phyloP scores from a whole-genome alignment of 192 early-diverging fungal genomes.

The Rhizophlyctis rosea region DNA sequence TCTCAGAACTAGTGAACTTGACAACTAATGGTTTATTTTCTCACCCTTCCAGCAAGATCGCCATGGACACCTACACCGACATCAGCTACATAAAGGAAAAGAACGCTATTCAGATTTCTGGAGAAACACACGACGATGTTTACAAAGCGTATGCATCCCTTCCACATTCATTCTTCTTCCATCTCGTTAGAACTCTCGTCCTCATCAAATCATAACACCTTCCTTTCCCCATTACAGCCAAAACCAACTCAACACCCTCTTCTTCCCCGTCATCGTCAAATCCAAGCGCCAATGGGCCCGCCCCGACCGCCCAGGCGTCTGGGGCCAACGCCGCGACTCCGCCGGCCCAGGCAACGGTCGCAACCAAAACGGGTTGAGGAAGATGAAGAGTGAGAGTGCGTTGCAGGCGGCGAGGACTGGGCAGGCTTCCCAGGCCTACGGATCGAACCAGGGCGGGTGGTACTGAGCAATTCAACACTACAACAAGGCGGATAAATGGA shows the following conservation, averaged over 20 bases:
- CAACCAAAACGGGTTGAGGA: constrained; percentile 19
- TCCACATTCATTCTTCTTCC: too few species aligned
- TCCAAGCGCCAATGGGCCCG: constrained; percentile 55
- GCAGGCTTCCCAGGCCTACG: neutral
- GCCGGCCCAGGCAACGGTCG: neutral
- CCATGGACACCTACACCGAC: constrained; percentile 56
- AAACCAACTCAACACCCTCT: constrained; percentile 50
- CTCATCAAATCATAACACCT: neutral
- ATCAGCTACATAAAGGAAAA: constrained; percentile 56
- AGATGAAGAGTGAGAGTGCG: constrained; percentile 42
- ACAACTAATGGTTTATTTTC: neutral
- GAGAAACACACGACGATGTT: constrained; percentile 56
- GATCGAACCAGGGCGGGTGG: constrained; percentile 1
- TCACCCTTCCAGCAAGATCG: constrained; percentile 39
- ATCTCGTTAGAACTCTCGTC: neutral
- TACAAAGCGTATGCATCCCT: constrained; percentile 46
- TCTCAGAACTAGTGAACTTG: neutral
- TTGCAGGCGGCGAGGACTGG: constrained; percentile 13
- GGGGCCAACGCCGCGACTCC: constrained; percentile 52
- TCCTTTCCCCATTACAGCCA: constrained; percentile 30
- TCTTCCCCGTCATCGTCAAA: constrained; percentile 55
- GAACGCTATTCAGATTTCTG: constrained; percentile 57
- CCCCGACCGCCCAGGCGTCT: constrained; percentile 49
- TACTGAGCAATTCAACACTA: neutral
- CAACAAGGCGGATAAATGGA: too few species aligned